Percentiles rank a stretch among this genome's conserved stretches.
Evolutionary conservation across 75 land plant species (phyloP).

Genomic region (Selaginella tamariscina): DNA sequence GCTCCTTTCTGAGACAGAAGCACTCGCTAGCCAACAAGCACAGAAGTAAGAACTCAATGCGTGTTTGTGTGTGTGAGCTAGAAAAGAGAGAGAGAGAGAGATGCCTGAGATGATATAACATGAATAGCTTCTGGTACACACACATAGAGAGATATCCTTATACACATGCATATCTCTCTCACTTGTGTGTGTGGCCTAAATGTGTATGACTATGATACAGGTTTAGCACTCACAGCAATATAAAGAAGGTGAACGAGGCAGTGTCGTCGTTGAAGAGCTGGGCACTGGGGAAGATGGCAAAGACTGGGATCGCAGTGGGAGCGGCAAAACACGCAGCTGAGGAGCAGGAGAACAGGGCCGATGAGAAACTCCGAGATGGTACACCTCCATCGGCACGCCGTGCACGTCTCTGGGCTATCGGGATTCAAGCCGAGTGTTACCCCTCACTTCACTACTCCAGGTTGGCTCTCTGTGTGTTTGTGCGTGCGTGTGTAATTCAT

Average conservation of each 20-base stretch:
- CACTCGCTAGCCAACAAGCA: constrained; percentile 21
- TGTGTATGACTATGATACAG: no score
- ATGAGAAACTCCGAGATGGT: constrained; percentile 10
- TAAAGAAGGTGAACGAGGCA: constrained; percentile 30
- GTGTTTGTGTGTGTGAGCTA: no score
- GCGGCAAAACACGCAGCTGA: constrained; percentile 20
- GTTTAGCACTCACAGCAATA: constrained; percentile 32
- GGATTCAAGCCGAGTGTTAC: constrained; percentile 28
- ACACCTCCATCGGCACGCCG: constrained; percentile 10
- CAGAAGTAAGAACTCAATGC: constrained; percentile 15
- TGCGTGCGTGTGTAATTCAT: no score
- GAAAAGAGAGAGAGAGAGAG: not conserved
- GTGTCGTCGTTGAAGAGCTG: constrained; percentile 22
- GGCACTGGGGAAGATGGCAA: constrained; percentile 23
- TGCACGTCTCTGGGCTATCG: constrained; percentile 22
- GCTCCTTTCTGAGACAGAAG: constrained; percentile 24
- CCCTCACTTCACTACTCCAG: constrained; percentile 20
- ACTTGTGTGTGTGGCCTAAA: no score
- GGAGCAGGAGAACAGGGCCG: constrained; percentile 14
- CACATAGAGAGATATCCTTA: no score
- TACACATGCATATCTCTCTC: no score
- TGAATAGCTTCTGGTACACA: no score
- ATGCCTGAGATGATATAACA: not conserved
- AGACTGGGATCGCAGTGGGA: constrained; percentile 12
- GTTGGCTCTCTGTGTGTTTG: no score